Evolutionary conservation across 1,284 basidiomycete genomes (phyloP).

Genomic region (Sanguinoderma infundibulare): DNA sequence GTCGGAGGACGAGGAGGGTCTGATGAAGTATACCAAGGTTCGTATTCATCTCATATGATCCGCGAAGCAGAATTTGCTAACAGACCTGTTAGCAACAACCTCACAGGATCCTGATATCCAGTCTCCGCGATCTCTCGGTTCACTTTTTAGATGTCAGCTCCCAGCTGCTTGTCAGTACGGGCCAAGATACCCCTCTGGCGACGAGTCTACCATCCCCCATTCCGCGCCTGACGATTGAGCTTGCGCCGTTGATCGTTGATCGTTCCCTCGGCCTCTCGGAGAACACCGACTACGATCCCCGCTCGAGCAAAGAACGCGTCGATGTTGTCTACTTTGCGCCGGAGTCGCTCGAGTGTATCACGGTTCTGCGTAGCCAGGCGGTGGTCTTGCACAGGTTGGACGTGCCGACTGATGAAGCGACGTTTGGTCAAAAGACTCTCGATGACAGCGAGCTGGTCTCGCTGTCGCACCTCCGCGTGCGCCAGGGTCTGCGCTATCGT

Average conservation of each 20-base stretch:
- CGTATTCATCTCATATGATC: conserved; percentile 2
- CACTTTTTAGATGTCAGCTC: conserved; percentile 73
- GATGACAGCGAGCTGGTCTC: conserved; percentile 51
- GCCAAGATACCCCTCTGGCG: conserved; percentile 47
- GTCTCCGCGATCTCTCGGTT: conserved; percentile 67
- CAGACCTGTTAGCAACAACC: conserved; percentile 55
- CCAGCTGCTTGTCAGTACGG: conserved; percentile 60
- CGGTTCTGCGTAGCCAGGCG: conserved; percentile 69
- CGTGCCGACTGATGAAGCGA: conserved; percentile 33
- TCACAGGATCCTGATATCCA: conserved; percentile 70
- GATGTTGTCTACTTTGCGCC: conserved; percentile 61
- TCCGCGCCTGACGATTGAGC: conserved; percentile 64
- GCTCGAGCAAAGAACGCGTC: conserved; percentile 42
- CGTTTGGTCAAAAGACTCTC: conserved; percentile 30
- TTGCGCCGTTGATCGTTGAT: conserved; percentile 53
- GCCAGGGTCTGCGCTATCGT: conserved; percentile 50
- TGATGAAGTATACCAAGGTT: conserved; percentile 57
- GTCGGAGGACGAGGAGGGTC: conserved; percentile 47
- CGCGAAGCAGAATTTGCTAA: neutral
- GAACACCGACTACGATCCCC: conserved; percentile 29
- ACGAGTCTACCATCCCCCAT: conserved; percentile 65
- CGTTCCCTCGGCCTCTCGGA: conserved; percentile 41
- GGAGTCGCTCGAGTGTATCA: conserved; percentile 70
- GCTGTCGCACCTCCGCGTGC: conserved; percentile 48
- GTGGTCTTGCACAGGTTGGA: conserved; percentile 64